Evolutionary conservation across 192 early-diverging fungal genomes (phyloP), one percentile per base, ranked within the genome.

Genomic region (Funneliformis geosporum): DNA sequence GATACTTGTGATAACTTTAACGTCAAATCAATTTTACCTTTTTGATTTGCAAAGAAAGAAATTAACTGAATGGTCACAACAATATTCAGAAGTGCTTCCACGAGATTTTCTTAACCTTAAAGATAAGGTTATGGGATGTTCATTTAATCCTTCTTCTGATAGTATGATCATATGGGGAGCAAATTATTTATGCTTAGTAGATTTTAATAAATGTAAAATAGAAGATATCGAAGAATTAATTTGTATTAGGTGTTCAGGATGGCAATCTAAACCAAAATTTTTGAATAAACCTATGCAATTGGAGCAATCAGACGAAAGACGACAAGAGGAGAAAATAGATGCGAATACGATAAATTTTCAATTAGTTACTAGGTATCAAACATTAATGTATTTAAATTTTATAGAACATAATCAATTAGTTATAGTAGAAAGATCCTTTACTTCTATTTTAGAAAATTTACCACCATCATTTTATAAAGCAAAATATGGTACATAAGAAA

Each of bases 351-450:
- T 83, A 67, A 92, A 91, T 82, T 93, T 95, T 80, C 84, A 86
- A 70, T 86, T 95, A 75, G 85, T 93, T 60, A 87, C 91, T 83
- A 92, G 94, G 78, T 99, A 94, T 86, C 93, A 95, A 79, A 92
- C 90, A 60, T 80, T 97, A 67, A 93, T 99, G 90, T 90, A 86
- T 80, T 87, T 92, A 73, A 92, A 91, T 68, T 95, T 93, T 82
- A 42, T 96, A 21, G 91, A 86, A 62, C 81, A 82, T 23, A 87
- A 91, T 82, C 91, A 94, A 60, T 86, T 97, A 86, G 90, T 97
- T 0, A 92, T 95, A 33, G 91, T 98, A 16, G 97, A 99, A 86
- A 87, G 96, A 79, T 95, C 97, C 8, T 91, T 93, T 84, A 86
- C 93, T 75, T 89, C 91, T 47, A 92, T 98, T 43, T 80, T 95